A percentile compares a stretch with the other conserved stretches of the same genome.
Evolutionary conservation across 78 protist species (phyloP).

Genomic region (Guillardia theta): DNA sequence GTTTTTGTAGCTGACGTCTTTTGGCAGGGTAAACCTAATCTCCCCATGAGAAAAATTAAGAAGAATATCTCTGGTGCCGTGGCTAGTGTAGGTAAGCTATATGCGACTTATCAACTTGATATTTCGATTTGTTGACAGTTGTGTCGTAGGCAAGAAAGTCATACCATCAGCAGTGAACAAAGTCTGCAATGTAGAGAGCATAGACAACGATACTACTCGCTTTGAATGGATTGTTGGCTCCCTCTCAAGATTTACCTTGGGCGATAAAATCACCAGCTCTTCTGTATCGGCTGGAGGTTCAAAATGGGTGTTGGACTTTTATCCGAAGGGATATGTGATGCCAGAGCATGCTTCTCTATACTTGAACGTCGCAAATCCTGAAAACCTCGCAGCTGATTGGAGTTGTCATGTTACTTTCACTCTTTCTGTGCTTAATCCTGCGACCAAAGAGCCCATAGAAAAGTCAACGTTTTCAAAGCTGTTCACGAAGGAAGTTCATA

Average conservation of each 20-base stretch:
- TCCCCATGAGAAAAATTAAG: not conserved
- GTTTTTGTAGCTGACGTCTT: too few relatives aligned
- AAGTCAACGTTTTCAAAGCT: not conserved
- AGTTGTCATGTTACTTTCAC: not conserved
- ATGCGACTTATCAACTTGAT: too few relatives aligned
- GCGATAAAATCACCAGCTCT: not conserved
- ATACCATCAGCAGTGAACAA: not conserved
- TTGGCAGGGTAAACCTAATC: too few relatives aligned
- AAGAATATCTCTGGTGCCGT: not conserved
- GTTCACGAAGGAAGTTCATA: not conserved
- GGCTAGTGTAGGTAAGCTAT: not conserved
- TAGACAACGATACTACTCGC: not conserved
- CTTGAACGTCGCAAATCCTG: conserved; percentile 4
- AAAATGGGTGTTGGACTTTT: not conserved
- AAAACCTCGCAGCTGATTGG: not conserved
- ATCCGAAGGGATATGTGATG: not conserved
- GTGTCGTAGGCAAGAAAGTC: not conserved
- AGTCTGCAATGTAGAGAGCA: not conserved
- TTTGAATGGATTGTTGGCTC: conserved; percentile 18
- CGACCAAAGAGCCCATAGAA: not conserved
- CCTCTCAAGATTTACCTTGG: not conserved
- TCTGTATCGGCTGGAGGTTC: not conserved
- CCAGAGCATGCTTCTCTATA: not conserved
- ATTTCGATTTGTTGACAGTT: not conserved
- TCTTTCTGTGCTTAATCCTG: not conserved